These are phyloP conservation scores for Cicer judaicum DNA, from an alignment of 306 rosid species.

Conservation along the genomic window DNA sequence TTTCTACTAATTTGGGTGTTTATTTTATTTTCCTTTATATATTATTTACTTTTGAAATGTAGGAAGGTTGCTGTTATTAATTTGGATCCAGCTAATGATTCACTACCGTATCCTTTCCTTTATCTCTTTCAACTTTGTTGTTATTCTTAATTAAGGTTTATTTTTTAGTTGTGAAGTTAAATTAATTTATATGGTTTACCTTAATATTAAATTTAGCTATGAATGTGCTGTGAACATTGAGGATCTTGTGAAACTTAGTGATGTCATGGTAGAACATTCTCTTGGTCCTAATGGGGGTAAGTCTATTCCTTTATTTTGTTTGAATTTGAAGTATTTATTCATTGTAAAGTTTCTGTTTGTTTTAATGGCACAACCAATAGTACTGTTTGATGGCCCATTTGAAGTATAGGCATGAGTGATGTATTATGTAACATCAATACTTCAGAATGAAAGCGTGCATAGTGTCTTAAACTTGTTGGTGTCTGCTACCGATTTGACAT, in stretches of 20 bases:
- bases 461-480: background rate
- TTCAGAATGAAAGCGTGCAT: background rate
- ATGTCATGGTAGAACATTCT: constrained; percentile 83
- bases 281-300: constrained; percentile 98
- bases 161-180: constrained; percentile 32
- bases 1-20: constrained; percentile 24
- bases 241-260: constrained; percentile 81
- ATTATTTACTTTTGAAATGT: constrained; percentile 40
- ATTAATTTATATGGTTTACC: constrained; percentile 44
- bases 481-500: background rate
- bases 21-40: background rate
- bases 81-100: constrained; percentile 93
- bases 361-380: background rate
- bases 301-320: background rate
- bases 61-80: constrained; percentile 93
- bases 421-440: background rate
- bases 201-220: constrained; percentile 58
- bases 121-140: constrained; percentile 10
- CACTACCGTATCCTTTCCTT: constrained; percentile 81
- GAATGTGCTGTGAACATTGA: constrained; percentile 84
- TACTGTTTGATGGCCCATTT: background rate
- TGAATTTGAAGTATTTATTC: background rate
- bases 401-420: constrained; percentile 7
- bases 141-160: background rate
- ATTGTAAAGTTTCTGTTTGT: background rate